Base-by-base conservation (phyloP, 1,284 basidiomycete species). In the Grifola frondosa region DNA sequence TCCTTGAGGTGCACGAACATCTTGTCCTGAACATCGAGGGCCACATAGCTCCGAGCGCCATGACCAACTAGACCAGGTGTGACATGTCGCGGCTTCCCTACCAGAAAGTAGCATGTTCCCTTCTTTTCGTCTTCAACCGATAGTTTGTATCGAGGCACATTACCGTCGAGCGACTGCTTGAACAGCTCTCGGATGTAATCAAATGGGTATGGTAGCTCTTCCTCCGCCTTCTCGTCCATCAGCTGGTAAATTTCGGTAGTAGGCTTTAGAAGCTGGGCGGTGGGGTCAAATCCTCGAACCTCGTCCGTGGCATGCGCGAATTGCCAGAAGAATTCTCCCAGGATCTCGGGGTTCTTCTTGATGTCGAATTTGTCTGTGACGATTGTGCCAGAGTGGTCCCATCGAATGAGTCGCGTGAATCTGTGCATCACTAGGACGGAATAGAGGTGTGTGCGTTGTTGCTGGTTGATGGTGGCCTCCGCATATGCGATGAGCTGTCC, bases 381-480 rank as follows among this genome's bases (percentile, higher is more conserved):
- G n/a, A 46, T n/a, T 21, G 35, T 3, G 1, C 47, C 50, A 5
- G 44, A 25, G 5, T 40, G 37, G 24, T 48, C 45, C 42, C 37
- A 33, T 15, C 44, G 39, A 30, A 46, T 13, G 28, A 50, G 16
- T 11, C 42, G 45, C 7, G 25, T 36, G 9, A 16, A 5, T 2
- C 32, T 22, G 9, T 38, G 39, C n/a, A 42, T 15, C 24, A 50
- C 28, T 2, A 50, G 23, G 22, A 46, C n/a, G n/a, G n/a, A n/a
- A n/a, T n/a, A n/a, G n/a, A n/a, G n/a, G n/a, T n/a, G n/a, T n/a
- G n/a, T 17, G 2, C 48, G 44, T 5, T 50, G 48, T 25, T 50
- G 48, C 16, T 28, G 22, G 23, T 23, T n/a, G n/a, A 42, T 35
- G n/a, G 40, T 5, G 17, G 21, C 22, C 11, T 42, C 31, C 11